Percentiles rank a stretch among this genome's conserved stretches.
phyloP scores from a whole-genome alignment of 106 monocot species.

The Apostasia shenzhenica region DNA sequence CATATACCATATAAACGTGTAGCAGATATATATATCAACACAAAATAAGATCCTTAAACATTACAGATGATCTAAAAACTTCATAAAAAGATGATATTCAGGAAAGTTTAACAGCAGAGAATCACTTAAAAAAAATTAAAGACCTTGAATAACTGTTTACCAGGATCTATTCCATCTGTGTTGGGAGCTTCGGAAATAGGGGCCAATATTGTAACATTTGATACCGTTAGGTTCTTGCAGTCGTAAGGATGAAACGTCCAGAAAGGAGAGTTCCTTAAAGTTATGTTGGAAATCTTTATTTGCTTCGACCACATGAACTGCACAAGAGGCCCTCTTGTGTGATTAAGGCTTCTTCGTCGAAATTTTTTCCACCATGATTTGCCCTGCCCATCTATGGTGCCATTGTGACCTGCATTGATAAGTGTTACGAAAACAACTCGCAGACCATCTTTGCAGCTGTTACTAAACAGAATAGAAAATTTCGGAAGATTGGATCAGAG shows the following conservation, averaged over 20 bases:
- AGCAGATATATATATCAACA: no score
- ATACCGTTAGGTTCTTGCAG: slow-evolving; percentile 61
- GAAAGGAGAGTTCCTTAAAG: slow-evolving; percentile 67
- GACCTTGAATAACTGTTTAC: slow-evolving; percentile 8
- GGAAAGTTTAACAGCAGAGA: no score
- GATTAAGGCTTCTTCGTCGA: slow-evolving; percentile 26
- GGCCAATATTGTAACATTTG: slow-evolving; percentile 58
- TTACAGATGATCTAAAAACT: no score
- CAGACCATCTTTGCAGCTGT: no score
- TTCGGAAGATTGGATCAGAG: no score
- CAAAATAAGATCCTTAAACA: no score
- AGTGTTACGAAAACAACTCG: not conserved
- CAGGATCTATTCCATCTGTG: slow-evolving; percentile 77
- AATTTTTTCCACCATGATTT: slow-evolving; percentile 58
- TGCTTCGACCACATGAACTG: slow-evolving; percentile 62
- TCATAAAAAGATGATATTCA: no score
- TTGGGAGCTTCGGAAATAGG: slow-evolving; percentile 56
- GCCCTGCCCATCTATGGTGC: slow-evolving; percentile 75
- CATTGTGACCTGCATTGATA: slow-evolving; percentile 51
- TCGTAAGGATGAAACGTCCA: slow-evolving; percentile 79
- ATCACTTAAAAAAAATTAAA: no score
- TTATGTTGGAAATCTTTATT: slow-evolving; percentile 58
- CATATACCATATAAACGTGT: no score
- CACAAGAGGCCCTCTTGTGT: slow-evolving; percentile 75
- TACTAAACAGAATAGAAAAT: no score